Evolutionary conservation across 2,329 filamentous ascomycete genomes (phyloP).

Genomic region (Aspergillus ibericus): DNA sequence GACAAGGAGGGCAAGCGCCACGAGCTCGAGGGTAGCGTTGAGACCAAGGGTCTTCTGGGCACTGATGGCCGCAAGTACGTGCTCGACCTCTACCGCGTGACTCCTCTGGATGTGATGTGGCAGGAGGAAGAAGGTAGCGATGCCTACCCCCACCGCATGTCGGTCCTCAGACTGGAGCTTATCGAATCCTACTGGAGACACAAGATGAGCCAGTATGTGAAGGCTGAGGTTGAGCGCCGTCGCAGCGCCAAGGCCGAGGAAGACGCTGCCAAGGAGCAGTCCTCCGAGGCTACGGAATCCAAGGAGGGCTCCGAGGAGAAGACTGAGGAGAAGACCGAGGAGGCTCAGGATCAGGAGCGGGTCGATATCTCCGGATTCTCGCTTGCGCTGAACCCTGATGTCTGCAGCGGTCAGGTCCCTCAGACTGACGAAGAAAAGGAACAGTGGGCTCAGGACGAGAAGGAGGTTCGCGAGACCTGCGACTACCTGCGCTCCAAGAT

Average conservation of each 20-base stretch:
- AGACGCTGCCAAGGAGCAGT: conserved; percentile 37
- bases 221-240: conserved; percentile 70
- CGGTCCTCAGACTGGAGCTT: conserved; percentile 84
- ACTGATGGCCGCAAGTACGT: conserved; percentile 97
- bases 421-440: conserved; percentile 88
- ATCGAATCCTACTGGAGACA: conserved; percentile 80
- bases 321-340: conserved; percentile 43
- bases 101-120: conserved; percentile 87
- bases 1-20: conserved; percentile 91
- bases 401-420: conserved; percentile 87
- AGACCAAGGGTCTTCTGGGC: conserved; percentile 95
- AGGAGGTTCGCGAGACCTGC: conserved; percentile 82
- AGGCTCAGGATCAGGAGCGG: conserved; percentile 57
- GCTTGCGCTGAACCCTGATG: conserved; percentile 89
- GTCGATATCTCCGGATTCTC: conserved; percentile 86
- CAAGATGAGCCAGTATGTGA: conserved; percentile 88
- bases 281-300: conserved; percentile 41
- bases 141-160: conserved; percentile 92
- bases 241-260: conserved; percentile 46
- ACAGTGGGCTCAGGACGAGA: conserved; percentile 78
- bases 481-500: conserved; percentile 72
- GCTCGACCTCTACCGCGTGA: conserved; percentile 93
- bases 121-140: conserved; percentile 69
- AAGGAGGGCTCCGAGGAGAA: conserved; percentile 42
- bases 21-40: conserved; percentile 90